Percentiles rank a stretch among this genome's conserved stretches.
Conservation (phyloP, 2,329 filamentous ascomycete genomes). For the Grosmannia penicillata region DNA sequence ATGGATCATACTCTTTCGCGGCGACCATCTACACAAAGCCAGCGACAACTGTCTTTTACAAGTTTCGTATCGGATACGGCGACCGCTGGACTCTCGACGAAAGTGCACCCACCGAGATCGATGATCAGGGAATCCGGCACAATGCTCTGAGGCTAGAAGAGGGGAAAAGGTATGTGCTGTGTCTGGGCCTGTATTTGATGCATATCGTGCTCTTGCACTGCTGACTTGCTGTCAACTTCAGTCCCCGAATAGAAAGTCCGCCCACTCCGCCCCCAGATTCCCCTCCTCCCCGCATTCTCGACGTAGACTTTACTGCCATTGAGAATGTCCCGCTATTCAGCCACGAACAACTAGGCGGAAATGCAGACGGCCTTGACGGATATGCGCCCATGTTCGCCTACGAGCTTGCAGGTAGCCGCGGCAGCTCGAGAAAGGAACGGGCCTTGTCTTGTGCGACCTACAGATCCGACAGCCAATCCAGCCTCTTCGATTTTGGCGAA, state of each 20-base stretch:
- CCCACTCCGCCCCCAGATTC: slow-evolving; percentile 10
- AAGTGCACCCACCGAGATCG: too few species aligned
- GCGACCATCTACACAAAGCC: too few species aligned
- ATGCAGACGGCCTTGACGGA: slow-evolving; percentile 9
- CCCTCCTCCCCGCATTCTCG: not conserved
- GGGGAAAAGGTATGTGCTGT: too few species aligned
- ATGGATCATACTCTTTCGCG: too few species aligned
- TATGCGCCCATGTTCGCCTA: slow-evolving; percentile 30
- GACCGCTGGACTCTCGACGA: too few species aligned
- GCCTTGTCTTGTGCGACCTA: slow-evolving; percentile 1
- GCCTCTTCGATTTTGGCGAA: too few species aligned
- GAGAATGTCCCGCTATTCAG: slow-evolving; percentile 1
- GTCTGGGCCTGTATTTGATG: too few species aligned
- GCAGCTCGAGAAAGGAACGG: slow-evolving; percentile 9
- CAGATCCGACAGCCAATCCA: slow-evolving; percentile 7
- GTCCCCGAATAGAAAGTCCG: slow-evolving; percentile 2
- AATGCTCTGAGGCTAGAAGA: too few species aligned
- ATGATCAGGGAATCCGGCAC: too few species aligned
- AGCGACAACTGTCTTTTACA: too few species aligned
- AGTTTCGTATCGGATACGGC: too few species aligned
- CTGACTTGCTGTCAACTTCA: not conserved
- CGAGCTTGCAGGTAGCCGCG: slow-evolving; percentile 25
- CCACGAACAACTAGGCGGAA: slow-evolving; percentile 8
- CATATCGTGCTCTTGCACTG: too few species aligned
- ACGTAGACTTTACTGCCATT: not conserved